These are phyloP conservation scores for Microthyrium microscopicum DNA, from an alignment of 2,329 filamentous ascomycete species.

Conservation along the genomic window DNA sequence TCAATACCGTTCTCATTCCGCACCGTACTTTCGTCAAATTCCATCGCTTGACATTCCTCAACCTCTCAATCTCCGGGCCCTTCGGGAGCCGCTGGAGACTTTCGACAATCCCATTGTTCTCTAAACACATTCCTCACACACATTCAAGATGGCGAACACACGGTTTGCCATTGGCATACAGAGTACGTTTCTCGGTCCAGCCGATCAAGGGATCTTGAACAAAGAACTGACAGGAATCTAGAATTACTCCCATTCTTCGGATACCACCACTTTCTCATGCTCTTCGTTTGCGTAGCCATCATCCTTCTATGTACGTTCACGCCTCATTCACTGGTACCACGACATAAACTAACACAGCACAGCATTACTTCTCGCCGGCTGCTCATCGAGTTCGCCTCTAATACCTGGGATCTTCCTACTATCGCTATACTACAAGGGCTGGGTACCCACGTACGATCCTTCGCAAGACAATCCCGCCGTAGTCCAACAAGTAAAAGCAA, in stretches of 20 bases:
- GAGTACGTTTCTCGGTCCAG: constrained; percentile 18
- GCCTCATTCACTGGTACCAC: background rate
- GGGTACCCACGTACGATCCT: constrained; percentile 65
- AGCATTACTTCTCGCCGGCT: constrained; percentile 88
- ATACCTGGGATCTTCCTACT: constrained; percentile 96
- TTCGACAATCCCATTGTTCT: constrained; percentile 6
- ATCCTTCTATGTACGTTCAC: constrained; percentile 72
- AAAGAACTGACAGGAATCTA: constrained; percentile 17
- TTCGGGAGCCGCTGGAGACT: constrained; percentile 24
- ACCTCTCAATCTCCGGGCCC: constrained; percentile 19
- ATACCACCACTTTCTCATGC: constrained; percentile 86
- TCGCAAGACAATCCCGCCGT: constrained; percentile 84
- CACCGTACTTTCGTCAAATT: no score
- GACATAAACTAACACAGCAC: constrained; percentile 10
- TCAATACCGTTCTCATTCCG: no score
- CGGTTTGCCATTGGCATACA: constrained; percentile 34
- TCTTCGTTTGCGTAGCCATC: constrained; percentile 82
- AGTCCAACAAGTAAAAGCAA: constrained; percentile 70
- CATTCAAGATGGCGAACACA: constrained; percentile 27
- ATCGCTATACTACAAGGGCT: constrained; percentile 88
- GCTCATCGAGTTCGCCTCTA: constrained; percentile 86
- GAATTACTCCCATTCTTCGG: constrained; percentile 45
- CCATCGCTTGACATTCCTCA: constrained; percentile 5
- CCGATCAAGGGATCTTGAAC: constrained; percentile 2
- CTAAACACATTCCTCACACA: constrained; percentile 10